Evolutionary conservation across 371 early-diverging fungal species (phyloP), one percentile per base, ranked within the genome.

Genomic region (Basidiobolus heterosporus): DNA sequence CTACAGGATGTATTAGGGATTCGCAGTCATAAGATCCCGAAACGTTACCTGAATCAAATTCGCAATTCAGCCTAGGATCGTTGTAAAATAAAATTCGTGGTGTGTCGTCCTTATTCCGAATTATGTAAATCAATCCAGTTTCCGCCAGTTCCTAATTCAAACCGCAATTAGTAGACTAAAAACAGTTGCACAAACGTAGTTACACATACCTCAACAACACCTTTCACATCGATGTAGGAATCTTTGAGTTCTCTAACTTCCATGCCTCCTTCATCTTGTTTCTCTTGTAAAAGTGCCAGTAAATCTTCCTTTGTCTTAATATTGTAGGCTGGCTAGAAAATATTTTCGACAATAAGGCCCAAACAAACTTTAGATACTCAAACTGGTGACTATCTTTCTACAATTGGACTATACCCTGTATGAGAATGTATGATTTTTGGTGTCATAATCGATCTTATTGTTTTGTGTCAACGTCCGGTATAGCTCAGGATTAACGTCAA

Each of bases 191-290:
- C 9, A 17, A 11, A 47, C 2, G 17, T 46, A 15, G 21, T 9
- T 17, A 15, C 47, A 16, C 3, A 14, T 41, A 55, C 60, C 46
- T 75, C 67, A 3, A 85, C 76, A 11, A 78, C 75, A 36, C 74
- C 73, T 15, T 65, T 49, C 17, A 84, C 58, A 38, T 80, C 81
- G 14, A 83, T 62, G 53, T 83, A 82, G 2, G 86, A 86, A 47
- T 88, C 91, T 38, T 75, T 74, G 36, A 90, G 65, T 38, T 80
- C 82, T 53, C 79, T 82, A 43, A 77, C 74, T 30, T 85, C 85
- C 63, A 83, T 74, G 1, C 87, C 91, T 14, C 80, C 82, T 36
- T 72, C 64, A 38, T 70, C 64, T 36, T 60, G 66, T 22, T 70
- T 65, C 22, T 63, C 54, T 19, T 76, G 64, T 44, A 90, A 60